phyloP scores from a whole-genome alignment of 208 protist species.

The Wallacemonas sp. region DNA sequence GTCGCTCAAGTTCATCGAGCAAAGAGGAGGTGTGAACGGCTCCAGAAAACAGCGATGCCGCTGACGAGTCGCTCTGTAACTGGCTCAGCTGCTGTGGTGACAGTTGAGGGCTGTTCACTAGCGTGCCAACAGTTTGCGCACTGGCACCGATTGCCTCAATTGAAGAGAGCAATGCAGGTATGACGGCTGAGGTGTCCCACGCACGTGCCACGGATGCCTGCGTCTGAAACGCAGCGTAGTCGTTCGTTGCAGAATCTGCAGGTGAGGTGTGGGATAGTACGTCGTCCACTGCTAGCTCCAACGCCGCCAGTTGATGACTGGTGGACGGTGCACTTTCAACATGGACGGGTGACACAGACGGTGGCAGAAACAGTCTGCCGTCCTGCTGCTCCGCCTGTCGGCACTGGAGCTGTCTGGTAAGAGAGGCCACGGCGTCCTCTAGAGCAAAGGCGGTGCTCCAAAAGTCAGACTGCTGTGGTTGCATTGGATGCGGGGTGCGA shows the following conservation, averaged over 20 bases:
- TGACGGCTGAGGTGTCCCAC: neutral
- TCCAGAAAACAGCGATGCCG: neutral
- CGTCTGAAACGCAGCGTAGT: neutral
- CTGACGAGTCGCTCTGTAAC: neutral
- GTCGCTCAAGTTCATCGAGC: neutral
- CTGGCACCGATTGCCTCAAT: neutral
- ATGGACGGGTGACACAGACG: neutral
- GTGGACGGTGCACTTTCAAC: neutral
- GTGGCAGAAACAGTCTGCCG: too few relatives aligned
- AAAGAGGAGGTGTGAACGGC: neutral
- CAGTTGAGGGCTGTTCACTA: neutral
- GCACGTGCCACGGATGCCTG: neutral
- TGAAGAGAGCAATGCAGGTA: neutral
- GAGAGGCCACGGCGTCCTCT: neutral
- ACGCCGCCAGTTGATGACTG: neutral
- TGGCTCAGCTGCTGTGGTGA: too few relatives aligned
- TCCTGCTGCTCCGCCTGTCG: neutral
- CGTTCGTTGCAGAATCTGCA: neutral
- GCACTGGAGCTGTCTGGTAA: neutral
- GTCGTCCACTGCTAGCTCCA: constrained; percentile 15
- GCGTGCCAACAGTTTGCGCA: neutral
- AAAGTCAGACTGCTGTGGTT: neutral
- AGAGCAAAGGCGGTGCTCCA: neutral
- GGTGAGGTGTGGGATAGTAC: constrained; percentile 1
- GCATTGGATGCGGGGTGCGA: too few relatives aligned